Evolutionary conservation across 352 stramenopile genomes (phyloP).

Genomic region (Globisporangium cylindrosporum): DNA sequence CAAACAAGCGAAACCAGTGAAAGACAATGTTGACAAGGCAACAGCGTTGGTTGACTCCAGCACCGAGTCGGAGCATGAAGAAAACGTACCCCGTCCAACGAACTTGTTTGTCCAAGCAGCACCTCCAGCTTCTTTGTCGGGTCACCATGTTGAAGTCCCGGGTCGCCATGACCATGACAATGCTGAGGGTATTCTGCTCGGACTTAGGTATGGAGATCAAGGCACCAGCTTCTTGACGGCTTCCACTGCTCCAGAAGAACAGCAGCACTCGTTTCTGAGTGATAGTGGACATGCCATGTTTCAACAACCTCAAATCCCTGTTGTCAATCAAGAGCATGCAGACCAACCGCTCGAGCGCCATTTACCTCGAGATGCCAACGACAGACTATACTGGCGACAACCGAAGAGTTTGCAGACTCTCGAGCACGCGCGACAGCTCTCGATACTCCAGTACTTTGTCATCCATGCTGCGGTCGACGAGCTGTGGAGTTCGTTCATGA

Average conservation of each 20-base stretch:
- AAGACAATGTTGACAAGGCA: not conserved
- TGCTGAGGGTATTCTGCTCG: conserved; percentile 10
- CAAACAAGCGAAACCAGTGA: not conserved
- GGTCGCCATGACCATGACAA: not conserved
- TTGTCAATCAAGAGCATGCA: too few species aligned
- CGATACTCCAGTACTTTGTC: conserved; percentile 7
- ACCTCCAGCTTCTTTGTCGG: too few species aligned
- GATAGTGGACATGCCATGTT: too few species aligned
- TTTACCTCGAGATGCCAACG: not conserved
- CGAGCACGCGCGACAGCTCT: not conserved
- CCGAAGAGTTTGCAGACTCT: not conserved
- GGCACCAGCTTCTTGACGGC: too few species aligned
- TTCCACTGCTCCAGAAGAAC: too few species aligned
- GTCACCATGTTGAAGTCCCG: too few species aligned
- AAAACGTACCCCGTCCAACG: too few species aligned
- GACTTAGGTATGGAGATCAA: not conserved
- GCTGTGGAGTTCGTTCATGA: not conserved
- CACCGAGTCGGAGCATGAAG: not conserved
- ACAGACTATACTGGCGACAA: not conserved
- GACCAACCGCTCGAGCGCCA: too few species aligned
- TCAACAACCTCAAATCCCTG: too few species aligned
- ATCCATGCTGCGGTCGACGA: not conserved
- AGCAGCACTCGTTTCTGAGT: too few species aligned
- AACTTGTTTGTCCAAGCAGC: too few species aligned
- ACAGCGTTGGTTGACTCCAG: not conserved